phyloP scores from a whole-genome alignment of 2,329 filamentous ascomycete species.

The Botrytis medusae region DNA sequence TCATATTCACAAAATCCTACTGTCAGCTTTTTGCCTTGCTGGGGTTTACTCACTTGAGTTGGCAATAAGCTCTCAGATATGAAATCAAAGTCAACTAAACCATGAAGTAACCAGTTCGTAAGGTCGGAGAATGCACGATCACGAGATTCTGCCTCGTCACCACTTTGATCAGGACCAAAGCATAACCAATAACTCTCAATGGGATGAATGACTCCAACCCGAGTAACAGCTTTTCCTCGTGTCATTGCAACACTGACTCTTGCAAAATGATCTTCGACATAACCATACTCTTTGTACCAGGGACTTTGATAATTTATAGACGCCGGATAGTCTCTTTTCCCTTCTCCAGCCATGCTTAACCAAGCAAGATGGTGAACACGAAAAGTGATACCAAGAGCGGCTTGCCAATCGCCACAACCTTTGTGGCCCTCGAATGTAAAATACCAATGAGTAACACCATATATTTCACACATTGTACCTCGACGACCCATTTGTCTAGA shows the following conservation, averaged over 20 bases:
- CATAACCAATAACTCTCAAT: slow-evolving; percentile 42
- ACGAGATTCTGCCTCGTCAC: slow-evolving; percentile 33
- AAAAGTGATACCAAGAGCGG: slow-evolving; percentile 40
- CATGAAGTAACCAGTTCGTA: slow-evolving; percentile 37
- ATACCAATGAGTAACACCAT: slow-evolving; percentile 40
- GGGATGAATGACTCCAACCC: slow-evolving; percentile 40
- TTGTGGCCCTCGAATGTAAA: slow-evolving; percentile 41
- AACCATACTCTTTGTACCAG: slow-evolving; percentile 40
- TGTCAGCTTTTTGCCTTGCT: slow-evolving; percentile 23
- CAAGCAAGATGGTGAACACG: slow-evolving; percentile 40
- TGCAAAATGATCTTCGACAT: slow-evolving; percentile 40
- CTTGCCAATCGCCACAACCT: slow-evolving; percentile 41
- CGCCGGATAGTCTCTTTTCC: slow-evolving; percentile 40
- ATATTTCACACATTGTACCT: slow-evolving; percentile 39
- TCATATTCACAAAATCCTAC: slow-evolving; percentile 40
- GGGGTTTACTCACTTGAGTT: slow-evolving; percentile 25
- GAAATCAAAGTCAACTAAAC: slow-evolving; percentile 41
- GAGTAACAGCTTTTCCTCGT: slow-evolving; percentile 36
- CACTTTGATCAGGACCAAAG: slow-evolving; percentile 37
- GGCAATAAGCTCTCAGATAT: slow-evolving; percentile 39
- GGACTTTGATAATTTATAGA: slow-evolving; percentile 40
- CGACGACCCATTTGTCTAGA: slow-evolving; percentile 38
- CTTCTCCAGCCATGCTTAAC: slow-evolving; percentile 41
- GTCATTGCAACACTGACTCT: slow-evolving; percentile 39
- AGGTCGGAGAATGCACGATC: slow-evolving; percentile 37